A percentile compares a stretch with the other conserved stretches of the same genome.
These are phyloP conservation scores for Aspergillus indologenus DNA, from an alignment of 495 filamentous ascomycete genomes.

Conservation along the genomic window DNA sequence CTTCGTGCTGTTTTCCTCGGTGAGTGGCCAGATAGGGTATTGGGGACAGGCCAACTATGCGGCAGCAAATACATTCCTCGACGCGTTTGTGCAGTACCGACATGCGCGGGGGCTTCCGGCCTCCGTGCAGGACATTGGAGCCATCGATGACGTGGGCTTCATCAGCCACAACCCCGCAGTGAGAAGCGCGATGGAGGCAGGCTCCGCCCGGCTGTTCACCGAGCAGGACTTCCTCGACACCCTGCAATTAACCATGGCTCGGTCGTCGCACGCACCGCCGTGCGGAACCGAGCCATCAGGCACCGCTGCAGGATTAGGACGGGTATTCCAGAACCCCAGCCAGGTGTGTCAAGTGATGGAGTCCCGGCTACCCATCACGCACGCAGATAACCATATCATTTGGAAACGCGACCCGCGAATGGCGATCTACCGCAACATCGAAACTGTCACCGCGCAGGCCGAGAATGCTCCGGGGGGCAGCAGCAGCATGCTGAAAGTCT, in stretches of 20 bases:
- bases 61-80: slow-evolving; percentile 32
- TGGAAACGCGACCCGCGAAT: slow-evolving; percentile 29
- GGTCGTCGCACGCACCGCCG: background rate
- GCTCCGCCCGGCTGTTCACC: background rate
- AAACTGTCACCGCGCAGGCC: no score
- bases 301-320: background rate
- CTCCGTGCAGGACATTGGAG: slow-evolving; percentile 29
- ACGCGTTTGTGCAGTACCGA: slow-evolving; percentile 34
- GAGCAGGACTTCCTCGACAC: background rate
- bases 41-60: slow-evolving; percentile 39
- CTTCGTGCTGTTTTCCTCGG: slow-evolving; percentile 41
- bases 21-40: slow-evolving; percentile 29
- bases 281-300: background rate
- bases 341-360: no score
- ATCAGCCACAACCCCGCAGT: slow-evolving; percentile 15
- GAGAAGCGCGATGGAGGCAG: background rate
- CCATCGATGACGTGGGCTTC: slow-evolving; percentile 33
- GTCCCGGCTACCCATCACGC: slow-evolving; percentile 9
- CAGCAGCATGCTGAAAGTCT: slow-evolving; percentile 9
- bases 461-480: background rate
- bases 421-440: slow-evolving; percentile 27
- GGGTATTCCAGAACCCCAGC: no score
- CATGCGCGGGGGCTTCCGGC: slow-evolving; percentile 23
- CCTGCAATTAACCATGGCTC: background rate
- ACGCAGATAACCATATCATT: slow-evolving; percentile 15